A percentile compares a stretch with the other conserved stretches of the same genome.
Evolutionary conservation across 176 grass and related monocot species (phyloP).

Genomic region (Aegilops bicornis): DNA sequence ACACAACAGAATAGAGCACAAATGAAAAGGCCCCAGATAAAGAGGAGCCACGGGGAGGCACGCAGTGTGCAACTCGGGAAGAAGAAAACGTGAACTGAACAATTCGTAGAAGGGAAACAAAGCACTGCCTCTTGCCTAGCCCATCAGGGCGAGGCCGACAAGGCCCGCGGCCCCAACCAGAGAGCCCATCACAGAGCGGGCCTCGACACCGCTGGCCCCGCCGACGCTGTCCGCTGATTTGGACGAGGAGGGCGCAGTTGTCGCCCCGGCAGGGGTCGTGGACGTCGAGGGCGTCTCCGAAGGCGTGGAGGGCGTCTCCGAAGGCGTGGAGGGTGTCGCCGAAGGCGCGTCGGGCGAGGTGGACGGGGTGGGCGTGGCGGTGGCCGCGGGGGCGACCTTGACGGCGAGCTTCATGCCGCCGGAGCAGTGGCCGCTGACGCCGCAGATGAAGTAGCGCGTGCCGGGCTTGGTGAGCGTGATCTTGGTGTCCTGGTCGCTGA

Average conservation of each 20-base stretch:
- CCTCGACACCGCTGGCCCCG: constrained; percentile 24
- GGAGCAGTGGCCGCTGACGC: constrained; percentile 64
- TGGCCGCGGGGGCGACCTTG: constrained; percentile 34
- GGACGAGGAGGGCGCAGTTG: constrained; percentile 13
- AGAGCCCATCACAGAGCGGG: constrained; percentile 5
- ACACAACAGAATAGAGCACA: background rate
- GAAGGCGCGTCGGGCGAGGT: background rate
- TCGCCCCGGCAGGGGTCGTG: constrained; percentile 14
- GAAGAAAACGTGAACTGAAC: background rate
- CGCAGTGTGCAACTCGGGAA: background rate
- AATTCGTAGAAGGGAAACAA: background rate
- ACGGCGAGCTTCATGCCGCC: constrained; percentile 87
- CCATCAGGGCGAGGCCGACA: constrained; percentile 48
- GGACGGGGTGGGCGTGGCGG: background rate
- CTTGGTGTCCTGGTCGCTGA: constrained; percentile 88
- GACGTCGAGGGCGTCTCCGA: constrained; percentile 25
- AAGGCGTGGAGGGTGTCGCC: constrained; percentile 10
- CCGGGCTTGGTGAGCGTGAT: constrained; percentile 68
- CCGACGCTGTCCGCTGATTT: background rate
- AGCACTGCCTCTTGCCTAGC: constrained; percentile 68
- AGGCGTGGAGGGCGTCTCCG: constrained; percentile 29
- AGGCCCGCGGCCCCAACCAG: constrained; percentile 32
- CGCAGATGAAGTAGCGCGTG: constrained; percentile 94
- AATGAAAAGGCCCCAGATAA: background rate
- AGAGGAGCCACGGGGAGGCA: background rate